These are phyloP conservation scores for Aspergillus kassunensis DNA, from an alignment of 495 filamentous ascomycete genomes.

Conservation along the genomic window DNA sequence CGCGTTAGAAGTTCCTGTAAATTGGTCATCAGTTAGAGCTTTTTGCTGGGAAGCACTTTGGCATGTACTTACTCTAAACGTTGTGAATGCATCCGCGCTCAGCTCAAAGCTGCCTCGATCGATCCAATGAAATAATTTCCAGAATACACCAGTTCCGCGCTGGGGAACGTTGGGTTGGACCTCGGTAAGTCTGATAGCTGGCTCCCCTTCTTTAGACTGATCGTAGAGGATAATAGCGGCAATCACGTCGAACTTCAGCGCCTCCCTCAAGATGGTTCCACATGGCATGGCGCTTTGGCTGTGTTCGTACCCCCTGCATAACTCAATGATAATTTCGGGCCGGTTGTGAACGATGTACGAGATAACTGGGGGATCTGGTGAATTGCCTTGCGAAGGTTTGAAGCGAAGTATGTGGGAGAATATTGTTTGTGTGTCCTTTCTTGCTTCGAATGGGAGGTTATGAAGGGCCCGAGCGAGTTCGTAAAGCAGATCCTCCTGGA, in stretches of 20 bases:
- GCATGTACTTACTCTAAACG: constrained; percentile 70
- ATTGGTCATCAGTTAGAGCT: neutral
- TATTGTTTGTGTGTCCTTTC: constrained; percentile 86
- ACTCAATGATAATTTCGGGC: constrained; percentile 79
- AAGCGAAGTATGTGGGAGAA: constrained; percentile 86
- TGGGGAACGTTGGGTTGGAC: constrained; percentile 65
- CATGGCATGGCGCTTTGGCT: constrained; percentile 91
- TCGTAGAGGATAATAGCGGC: constrained; percentile 89
- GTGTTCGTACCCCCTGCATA: constrained; percentile 86
- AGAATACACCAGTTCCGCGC: constrained; percentile 80
- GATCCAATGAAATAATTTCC: constrained; percentile 98
- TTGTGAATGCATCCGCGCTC: constrained; percentile 94
- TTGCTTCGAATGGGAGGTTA: constrained; percentile 86
- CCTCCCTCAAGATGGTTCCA: constrained; percentile 85
- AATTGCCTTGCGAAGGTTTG: constrained; percentile 52
- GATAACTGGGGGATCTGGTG: constrained; percentile 71
- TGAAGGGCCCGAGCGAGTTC: constrained; percentile 74
- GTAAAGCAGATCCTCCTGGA: constrained; percentile 84
- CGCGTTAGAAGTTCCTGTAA: constrained; percentile 84
- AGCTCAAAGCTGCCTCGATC: constrained; percentile 93
- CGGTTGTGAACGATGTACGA: constrained; percentile 78
- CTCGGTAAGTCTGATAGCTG: constrained; percentile 51
- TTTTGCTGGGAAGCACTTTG: neutral
- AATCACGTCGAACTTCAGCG: constrained; percentile 85
- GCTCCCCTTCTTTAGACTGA: constrained; percentile 63